These are phyloP conservation scores for Dactylorhiza incarnata DNA, from an alignment of 106 monocot species.

Conservation along the genomic window DNA sequence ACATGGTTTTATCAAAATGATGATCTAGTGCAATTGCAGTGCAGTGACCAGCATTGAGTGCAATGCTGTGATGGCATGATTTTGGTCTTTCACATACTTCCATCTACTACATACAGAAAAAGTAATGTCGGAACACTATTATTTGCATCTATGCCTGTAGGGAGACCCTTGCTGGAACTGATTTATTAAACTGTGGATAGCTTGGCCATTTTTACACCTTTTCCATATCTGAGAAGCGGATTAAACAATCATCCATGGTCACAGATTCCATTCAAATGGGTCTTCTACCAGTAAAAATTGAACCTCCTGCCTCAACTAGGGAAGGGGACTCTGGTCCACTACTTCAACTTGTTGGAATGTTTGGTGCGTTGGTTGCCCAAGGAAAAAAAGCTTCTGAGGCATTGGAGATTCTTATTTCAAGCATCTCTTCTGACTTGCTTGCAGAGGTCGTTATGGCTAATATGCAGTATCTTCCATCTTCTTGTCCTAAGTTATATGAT, in stretches of 20 bases:
- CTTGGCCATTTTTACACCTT: too few species aligned
- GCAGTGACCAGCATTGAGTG: too few species aligned
- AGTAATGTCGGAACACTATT: too few species aligned
- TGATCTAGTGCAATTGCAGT: too few species aligned
- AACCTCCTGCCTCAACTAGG: constrained; percentile 13
- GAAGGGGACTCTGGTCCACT: constrained; percentile 57
- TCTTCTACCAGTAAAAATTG: constrained; percentile 17
- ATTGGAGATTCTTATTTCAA: constrained; percentile 80
- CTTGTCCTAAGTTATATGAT: constrained; percentile 38
- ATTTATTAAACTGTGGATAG: too few species aligned
- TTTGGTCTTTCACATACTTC: too few species aligned
- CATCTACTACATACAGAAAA: too few species aligned
- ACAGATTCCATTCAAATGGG: constrained; percentile 22
- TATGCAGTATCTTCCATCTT: constrained; percentile 59
- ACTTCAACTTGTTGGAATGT: constrained; percentile 82
- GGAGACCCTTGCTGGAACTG: too few species aligned
- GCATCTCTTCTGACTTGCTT: constrained; percentile 84
- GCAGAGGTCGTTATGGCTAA: constrained; percentile 92
- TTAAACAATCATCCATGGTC: constrained; percentile 16
- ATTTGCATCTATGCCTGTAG: too few species aligned
- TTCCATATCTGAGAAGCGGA: constrained; percentile 38
- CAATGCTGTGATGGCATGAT: too few species aligned
- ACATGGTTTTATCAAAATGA: too few species aligned
- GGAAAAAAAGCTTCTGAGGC: constrained; percentile 71
- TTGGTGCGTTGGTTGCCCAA: constrained; percentile 84